These are phyloP conservation scores for Lactifluus subvellereus DNA, from an alignment of 768 basidiomycete genomes.

Conservation along the genomic window DNA sequence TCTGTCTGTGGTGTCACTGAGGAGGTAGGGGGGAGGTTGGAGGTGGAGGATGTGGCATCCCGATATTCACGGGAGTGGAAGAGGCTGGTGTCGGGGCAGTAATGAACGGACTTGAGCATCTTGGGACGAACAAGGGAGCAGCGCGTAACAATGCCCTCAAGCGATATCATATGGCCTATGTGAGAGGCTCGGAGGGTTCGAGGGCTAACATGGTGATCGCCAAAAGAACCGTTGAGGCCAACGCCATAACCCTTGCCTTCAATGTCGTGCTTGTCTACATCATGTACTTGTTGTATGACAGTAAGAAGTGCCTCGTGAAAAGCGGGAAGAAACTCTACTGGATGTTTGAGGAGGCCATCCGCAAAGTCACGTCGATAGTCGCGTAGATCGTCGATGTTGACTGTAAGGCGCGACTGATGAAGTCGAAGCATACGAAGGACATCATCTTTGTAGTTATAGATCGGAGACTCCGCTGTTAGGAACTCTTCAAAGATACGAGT, in stretches of 20 bases:
- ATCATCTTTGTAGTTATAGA: constrained; percentile 81
- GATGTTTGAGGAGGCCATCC: constrained; percentile 84
- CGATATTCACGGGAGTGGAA: constrained; percentile 90
- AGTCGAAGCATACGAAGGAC: constrained; percentile 76
- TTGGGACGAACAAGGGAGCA: constrained; percentile 98
- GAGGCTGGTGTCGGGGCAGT: constrained; percentile 76
- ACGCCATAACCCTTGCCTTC: constrained; percentile 77
- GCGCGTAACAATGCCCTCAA: constrained; percentile 97
- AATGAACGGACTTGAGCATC: constrained; percentile 96
- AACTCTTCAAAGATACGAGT: constrained; percentile 81
- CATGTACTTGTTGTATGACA: constrained; percentile 68
- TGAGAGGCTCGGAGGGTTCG: constrained; percentile 83
- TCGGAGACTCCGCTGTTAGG: constrained; percentile 56
- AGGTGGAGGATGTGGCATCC: constrained; percentile 83
- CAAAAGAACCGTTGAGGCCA: constrained; percentile 94
- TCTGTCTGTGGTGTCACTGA: constrained; percentile 87
- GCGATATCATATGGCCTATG: constrained; percentile 91
- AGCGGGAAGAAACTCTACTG: constrained; percentile 80
- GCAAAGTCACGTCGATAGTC: constrained; percentile 86
- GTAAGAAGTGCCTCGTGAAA: constrained; percentile 79
- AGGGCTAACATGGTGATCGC: constrained; percentile 96
- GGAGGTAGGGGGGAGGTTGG: constrained; percentile 79
- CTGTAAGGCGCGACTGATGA: constrained; percentile 81
- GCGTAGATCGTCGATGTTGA: constrained; percentile 94
- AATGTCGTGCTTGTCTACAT: constrained; percentile 76